Conservation (phyloP, 257 asterid genomes). For the Scutellaria minor region DNA sequence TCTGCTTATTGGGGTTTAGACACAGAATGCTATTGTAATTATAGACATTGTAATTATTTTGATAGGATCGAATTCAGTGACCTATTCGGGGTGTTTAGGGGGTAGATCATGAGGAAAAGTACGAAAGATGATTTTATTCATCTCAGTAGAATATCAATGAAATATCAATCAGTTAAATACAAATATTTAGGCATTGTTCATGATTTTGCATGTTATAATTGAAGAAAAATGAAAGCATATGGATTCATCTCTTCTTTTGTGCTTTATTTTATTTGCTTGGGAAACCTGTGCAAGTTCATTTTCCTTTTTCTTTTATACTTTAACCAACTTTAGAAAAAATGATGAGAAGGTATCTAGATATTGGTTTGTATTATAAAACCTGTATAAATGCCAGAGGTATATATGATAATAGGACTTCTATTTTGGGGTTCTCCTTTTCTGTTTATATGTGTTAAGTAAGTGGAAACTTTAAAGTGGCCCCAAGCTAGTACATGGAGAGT, state of each 20-base stretch:
- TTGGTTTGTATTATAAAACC: neutral
- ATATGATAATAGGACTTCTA: neutral
- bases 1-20: constrained; percentile 18
- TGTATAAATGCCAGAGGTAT: neutral
- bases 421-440: neutral
- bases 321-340: neutral
- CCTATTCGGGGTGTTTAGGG: neutral
- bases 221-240: neutral
- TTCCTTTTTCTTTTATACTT: neutral
- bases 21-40: too few relatives aligned
- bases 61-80: constrained; percentile 6
- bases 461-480: neutral
- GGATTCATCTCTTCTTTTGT: constrained; percentile 3
- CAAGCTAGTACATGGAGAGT: neutral
- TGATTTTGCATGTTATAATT: neutral
- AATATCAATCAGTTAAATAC: neutral
- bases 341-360: neutral
- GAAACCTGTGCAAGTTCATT: neutral
- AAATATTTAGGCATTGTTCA: neutral
- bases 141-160: neutral
- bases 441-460: neutral
- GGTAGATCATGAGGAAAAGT: neutral
- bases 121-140: neutral
- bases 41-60: constrained; percentile 6
- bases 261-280: neutral